phyloP scores from a whole-genome alignment of 169 alveolate genomes.

The Cryptosporidium canis region DNA sequence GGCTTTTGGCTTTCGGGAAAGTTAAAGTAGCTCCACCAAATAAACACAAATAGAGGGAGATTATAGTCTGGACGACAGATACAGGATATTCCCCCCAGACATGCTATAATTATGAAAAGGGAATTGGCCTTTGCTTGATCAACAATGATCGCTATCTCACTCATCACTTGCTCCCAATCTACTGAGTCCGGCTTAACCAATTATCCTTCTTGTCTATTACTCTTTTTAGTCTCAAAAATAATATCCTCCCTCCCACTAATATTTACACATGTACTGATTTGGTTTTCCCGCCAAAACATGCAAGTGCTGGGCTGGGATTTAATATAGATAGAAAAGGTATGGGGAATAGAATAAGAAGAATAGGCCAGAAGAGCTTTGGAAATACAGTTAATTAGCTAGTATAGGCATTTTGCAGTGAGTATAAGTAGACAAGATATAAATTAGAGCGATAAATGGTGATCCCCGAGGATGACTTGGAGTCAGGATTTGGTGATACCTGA shows the following conservation, averaged over 20 bases:
- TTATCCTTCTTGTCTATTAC: neutral
- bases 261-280: neutral
- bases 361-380: neutral
- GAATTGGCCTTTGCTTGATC: conserved; percentile 33
- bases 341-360: neutral
- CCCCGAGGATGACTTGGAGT: neutral
- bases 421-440: neutral
- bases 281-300: conserved; percentile 2
- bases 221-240: neutral
- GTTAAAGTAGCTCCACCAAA: conserved; percentile 69
- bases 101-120: conserved; percentile 39
- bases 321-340: neutral
- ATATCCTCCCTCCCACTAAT: neutral
- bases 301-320: neutral
- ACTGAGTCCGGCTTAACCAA: neutral
- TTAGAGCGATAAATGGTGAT: neutral
- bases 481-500: neutral
- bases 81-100: conserved; percentile 43
- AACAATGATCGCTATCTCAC: conserved; percentile 30
- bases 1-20: conserved; percentile 32
- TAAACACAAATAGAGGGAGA: conserved; percentile 41
- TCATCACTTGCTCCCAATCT: neutral
- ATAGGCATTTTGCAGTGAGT: neutral
- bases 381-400: neutral
- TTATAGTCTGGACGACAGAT: conserved; percentile 58